phyloP scores from a whole-genome alignment of 2,329 filamentous ascomycete genomes.

The Talaromyces atroroseus region DNA sequence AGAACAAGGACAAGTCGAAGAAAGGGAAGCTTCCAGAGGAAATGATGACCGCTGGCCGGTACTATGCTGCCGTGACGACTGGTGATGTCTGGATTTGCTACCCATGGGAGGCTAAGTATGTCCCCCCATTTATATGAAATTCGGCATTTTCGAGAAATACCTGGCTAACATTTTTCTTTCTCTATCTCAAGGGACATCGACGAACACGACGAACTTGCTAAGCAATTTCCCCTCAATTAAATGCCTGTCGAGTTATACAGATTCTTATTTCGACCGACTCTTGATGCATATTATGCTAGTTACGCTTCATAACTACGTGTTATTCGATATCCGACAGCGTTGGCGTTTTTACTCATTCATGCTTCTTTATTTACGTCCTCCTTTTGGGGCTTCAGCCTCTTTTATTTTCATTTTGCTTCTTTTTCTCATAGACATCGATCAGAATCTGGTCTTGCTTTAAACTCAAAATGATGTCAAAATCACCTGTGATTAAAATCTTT shows the following conservation, averaged over 20 bases:
- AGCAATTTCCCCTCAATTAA: slow-evolving; percentile 35
- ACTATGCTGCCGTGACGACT: slow-evolving; percentile 80
- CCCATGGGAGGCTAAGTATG: slow-evolving; percentile 85
- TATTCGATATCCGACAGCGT: neutral
- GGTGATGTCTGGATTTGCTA: slow-evolving; percentile 99
- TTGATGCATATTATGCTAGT: neutral
- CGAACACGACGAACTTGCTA: slow-evolving; percentile 73
- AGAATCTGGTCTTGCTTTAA: neutral
- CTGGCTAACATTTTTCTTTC: neutral
- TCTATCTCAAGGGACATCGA: slow-evolving; percentile 65
- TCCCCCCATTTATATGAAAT: slow-evolving; percentile 14
- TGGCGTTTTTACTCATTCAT: neutral
- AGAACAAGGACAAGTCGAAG: slow-evolving; percentile 96
- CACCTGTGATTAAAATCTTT: neutral
- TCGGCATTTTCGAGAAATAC: neutral
- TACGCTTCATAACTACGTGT: neutral
- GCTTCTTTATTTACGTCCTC: neutral
- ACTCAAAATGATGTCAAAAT: neutral
- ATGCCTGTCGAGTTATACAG: neutral
- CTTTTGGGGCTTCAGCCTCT: neutral
- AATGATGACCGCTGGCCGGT: slow-evolving; percentile 67
- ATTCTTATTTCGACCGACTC: neutral
- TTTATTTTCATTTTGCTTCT: neutral
- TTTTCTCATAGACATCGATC: neutral
- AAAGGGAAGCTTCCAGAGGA: slow-evolving; percentile 77